A percentile compares a stretch with the other conserved stretches of the same genome.
Evolutionary conservation across 305 asterid genomes (phyloP).

Genomic region (Fraxinus albicans): DNA sequence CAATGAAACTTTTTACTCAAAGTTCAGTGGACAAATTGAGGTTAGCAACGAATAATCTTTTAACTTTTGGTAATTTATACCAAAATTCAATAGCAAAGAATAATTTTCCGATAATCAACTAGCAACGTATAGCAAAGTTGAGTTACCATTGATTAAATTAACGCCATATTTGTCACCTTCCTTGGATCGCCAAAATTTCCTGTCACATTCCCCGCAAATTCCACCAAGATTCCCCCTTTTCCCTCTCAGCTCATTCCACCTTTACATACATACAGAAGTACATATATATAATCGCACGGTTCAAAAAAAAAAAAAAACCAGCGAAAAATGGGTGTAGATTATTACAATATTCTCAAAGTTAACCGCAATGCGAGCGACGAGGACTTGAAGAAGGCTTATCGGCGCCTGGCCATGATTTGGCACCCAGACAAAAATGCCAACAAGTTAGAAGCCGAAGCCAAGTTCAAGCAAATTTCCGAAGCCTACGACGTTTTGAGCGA

Average conservation of each 20-base stretch:
- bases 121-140: too few species aligned
- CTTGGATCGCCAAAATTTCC: neutral
- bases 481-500: slow-evolving; percentile 97
- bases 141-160: too few species aligned
- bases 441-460: slow-evolving; percentile 80
- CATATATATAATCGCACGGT: neutral
- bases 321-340: slow-evolving; percentile 79
- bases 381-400: slow-evolving; percentile 79
- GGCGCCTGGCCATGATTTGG: slow-evolving; percentile 93
- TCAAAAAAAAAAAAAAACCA: neutral
- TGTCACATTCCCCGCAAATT: slow-evolving; percentile 5
- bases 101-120: too few species aligned
- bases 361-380: slow-evolving; percentile 90
- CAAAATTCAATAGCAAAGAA: too few species aligned
- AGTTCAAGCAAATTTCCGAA: slow-evolving; percentile 90
- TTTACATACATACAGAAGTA: neutral
- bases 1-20: too few species aligned
- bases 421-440: slow-evolving; percentile 89
- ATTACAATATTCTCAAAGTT: slow-evolving; percentile 90
- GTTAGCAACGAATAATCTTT: too few species aligned
- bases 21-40: too few species aligned
- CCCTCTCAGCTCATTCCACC: neutral
- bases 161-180: neutral
- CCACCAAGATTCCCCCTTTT: neutral
- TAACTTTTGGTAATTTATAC: too few species aligned